A percentile compares a stretch with the other conserved stretches of the same genome.
Conservation (phyloP, 495 filamentous ascomycete species). For the Aspergillus sparsus region DNA sequence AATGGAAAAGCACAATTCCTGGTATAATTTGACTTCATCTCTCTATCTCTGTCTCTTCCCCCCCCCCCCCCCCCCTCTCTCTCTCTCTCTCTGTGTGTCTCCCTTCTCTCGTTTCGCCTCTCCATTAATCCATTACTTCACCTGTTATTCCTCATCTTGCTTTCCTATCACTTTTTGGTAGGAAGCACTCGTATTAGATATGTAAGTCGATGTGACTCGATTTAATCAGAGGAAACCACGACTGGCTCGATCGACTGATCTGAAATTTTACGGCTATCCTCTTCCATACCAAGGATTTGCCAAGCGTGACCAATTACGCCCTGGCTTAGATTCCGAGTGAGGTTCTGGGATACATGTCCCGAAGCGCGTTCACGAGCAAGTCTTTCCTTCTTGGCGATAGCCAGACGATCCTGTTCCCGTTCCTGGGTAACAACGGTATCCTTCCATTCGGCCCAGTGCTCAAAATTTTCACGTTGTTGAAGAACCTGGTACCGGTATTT, state of each 20-base stretch:
- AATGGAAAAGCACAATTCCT: too few species aligned
- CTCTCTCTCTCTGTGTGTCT: too few species aligned
- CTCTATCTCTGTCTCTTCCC: too few species aligned
- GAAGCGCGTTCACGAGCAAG: constrained; percentile 30
- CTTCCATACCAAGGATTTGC: constrained; percentile 49
- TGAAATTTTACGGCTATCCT: constrained; percentile 34
- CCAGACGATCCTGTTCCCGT: constrained; percentile 46
- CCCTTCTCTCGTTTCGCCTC: too few species aligned
- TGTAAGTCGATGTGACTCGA: too few species aligned
- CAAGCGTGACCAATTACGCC: constrained; percentile 51
- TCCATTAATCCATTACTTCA: too few species aligned
- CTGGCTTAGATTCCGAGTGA: constrained; percentile 40
- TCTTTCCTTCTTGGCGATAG: constrained; percentile 39
- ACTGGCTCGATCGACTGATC: constrained; percentile 20
- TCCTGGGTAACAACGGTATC: constrained; percentile 53
- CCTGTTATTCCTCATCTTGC: too few species aligned
- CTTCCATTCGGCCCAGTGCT: constrained; percentile 61
- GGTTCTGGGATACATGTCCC: constrained; percentile 33
- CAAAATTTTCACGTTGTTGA: constrained; percentile 61
- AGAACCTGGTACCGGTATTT: constrained; percentile 61
- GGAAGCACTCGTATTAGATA: too few species aligned
- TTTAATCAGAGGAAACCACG: constrained; percentile 16
- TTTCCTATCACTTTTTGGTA: too few species aligned
- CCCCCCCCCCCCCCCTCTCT: too few species aligned
- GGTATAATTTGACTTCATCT: too few species aligned